phyloP scores from a whole-genome alignment of 1,139 yeast species.

The Pichia sp. region DNA sequence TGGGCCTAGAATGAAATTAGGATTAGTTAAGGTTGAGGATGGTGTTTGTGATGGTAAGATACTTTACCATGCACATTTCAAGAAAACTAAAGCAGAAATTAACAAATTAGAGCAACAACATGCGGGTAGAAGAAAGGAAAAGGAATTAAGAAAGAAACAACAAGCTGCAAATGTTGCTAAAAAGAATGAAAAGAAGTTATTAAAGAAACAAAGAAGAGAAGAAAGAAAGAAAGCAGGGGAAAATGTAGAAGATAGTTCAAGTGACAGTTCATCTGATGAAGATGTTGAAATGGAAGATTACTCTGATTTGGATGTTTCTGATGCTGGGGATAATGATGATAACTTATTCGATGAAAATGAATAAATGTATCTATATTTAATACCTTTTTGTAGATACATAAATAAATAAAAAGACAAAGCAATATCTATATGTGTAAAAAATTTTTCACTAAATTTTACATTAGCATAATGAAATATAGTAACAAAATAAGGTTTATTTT shows the following conservation, averaged over 20 bases:
- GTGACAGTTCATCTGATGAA: slow-evolving; percentile 24
- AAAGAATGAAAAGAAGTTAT: slow-evolving; percentile 69
- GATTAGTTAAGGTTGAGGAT: slow-evolving; percentile 83
- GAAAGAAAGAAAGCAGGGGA: slow-evolving; percentile 45
- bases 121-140: slow-evolving; percentile 52
- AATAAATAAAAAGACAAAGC: too few relatives aligned
- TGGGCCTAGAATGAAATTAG: slow-evolving; percentile 83
- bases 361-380: not conserved
- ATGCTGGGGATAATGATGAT: slow-evolving; percentile 18
- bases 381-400: too few relatives aligned
- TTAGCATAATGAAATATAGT: too few relatives aligned
- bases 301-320: slow-evolving; percentile 12
- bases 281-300: slow-evolving; percentile 18
- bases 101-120: slow-evolving; percentile 63
- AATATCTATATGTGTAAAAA: too few relatives aligned
- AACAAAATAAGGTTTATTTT: too few relatives aligned
- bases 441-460: too few relatives aligned
- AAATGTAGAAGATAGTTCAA: slow-evolving; percentile 26
- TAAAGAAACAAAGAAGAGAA: slow-evolving; percentile 66
- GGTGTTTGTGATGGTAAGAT: slow-evolving; percentile 85
- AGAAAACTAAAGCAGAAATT: slow-evolving; percentile 57
- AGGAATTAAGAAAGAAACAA: slow-evolving; percentile 65
- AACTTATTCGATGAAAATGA: slow-evolving; percentile 19
- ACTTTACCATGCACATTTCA: slow-evolving; percentile 66
- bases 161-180: slow-evolving; percentile 76